phyloP scores from a whole-genome alignment of 306 rosid genomes.

The Mimosa bimucronata region DNA sequence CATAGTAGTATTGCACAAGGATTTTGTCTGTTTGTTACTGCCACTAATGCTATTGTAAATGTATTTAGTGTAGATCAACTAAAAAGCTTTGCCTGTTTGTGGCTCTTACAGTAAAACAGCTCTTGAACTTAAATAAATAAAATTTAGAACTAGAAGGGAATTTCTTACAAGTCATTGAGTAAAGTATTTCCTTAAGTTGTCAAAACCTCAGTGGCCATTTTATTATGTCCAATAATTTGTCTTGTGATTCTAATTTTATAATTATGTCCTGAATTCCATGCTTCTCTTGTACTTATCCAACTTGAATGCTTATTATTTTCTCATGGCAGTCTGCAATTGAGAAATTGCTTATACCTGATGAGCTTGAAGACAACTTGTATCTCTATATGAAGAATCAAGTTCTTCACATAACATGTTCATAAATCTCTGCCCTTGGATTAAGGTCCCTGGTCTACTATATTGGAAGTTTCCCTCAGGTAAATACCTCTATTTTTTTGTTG shows the following conservation, averaged over 20 bases:
- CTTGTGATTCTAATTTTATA: not conserved
- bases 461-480: not conserved
- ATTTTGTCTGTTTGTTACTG: not conserved
- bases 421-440: not conserved
- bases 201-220: not conserved
- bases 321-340: slow-evolving; percentile 91
- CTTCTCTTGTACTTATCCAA: not conserved
- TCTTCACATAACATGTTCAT: slow-evolving; percentile 39
- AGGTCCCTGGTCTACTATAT: not conserved
- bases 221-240: not conserved
- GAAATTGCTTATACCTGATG: slow-evolving; percentile 96
- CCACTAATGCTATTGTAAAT: not conserved
- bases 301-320: slow-evolving; percentile 1
- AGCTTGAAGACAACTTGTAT: slow-evolving; percentile 81
- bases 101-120: slow-evolving; percentile 9
- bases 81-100: not conserved
- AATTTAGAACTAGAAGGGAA: not conserved
- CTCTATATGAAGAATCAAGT: slow-evolving; percentile 19
- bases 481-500: not conserved
- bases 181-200: not conserved
- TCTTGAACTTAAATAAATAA: not conserved
- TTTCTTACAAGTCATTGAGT: not conserved
- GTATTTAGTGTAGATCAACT: not conserved
- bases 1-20: slow-evolving; percentile 8
- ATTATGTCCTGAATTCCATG: not conserved